These are phyloP conservation scores for Albatrellus ellisii DNA, from an alignment of 768 basidiomycete genomes.

Conservation along the genomic window DNA sequence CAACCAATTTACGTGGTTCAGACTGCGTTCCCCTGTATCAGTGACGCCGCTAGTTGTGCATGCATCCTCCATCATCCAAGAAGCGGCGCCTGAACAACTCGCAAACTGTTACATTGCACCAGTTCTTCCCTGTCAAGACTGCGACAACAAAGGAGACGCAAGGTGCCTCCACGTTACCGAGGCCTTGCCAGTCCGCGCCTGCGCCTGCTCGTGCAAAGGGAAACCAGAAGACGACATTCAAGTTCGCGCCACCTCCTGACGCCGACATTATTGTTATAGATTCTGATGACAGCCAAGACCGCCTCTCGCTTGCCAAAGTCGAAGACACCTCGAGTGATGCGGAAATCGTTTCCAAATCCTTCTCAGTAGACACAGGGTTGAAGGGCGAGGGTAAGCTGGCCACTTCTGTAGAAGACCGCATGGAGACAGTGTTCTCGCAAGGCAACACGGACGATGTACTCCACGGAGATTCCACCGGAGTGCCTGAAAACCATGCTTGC, in stretches of 20 bases:
- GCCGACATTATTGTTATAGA: constrained; percentile 21
- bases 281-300: constrained; percentile 17
- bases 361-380: neutral
- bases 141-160: neutral
- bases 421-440: too few relatives aligned
- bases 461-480: too few relatives aligned
- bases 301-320: constrained; percentile 1
- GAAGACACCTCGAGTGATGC: constrained; percentile 10
- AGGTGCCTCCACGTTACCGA: neutral
- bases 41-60: too few relatives aligned
- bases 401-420: too few relatives aligned
- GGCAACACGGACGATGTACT: too few relatives aligned
- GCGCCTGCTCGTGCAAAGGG: constrained; percentile 1
- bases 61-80: neutral
- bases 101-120: constrained; percentile 3
- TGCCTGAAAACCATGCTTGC: too few relatives aligned
- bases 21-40: too few relatives aligned
- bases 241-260: neutral
- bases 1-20: too few relatives aligned
- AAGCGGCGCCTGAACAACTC: neutral
- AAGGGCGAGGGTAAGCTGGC: constrained; percentile 3
- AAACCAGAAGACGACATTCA: constrained; percentile 2
- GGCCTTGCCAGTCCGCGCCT: constrained; percentile 1
- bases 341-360: constrained; percentile 9
- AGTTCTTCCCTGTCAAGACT: constrained; percentile 10